Evolutionary conservation across 192 early-diverging fungal species (phyloP).

Genomic region (Spizellomyces sp.): DNA sequence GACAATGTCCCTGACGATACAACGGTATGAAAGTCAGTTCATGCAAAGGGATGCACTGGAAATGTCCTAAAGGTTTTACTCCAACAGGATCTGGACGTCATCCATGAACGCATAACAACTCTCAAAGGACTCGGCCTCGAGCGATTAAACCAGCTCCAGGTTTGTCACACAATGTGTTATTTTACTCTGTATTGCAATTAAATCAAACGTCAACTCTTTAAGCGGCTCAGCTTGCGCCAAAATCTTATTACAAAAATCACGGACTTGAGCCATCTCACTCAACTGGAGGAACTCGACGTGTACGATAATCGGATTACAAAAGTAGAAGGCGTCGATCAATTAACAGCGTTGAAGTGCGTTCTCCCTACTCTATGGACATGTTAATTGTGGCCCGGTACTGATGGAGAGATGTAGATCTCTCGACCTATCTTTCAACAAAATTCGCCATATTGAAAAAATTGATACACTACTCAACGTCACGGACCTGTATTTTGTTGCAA

Average conservation of each 20-base stretch:
- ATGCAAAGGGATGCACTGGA: background rate
- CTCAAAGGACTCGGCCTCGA: constrained; percentile 56
- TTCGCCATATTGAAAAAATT: constrained; percentile 75
- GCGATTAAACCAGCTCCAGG: constrained; percentile 69
- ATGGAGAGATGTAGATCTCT: constrained; percentile 46
- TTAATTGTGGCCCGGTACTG: background rate
- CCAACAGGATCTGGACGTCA: constrained; percentile 67
- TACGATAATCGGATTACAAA: constrained; percentile 92
- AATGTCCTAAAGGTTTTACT: no score
- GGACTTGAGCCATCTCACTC: constrained; percentile 53
- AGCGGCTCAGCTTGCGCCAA: constrained; percentile 81
- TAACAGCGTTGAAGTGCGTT: constrained; percentile 65
- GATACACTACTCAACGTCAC: constrained; percentile 61
- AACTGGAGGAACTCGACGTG: constrained; percentile 82
- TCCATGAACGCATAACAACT: constrained; percentile 64
- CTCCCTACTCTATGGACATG: background rate
- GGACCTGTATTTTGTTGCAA: constrained; percentile 90
- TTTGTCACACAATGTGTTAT: constrained; percentile 16
- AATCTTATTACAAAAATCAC: constrained; percentile 78
- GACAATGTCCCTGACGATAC: constrained; percentile 55
- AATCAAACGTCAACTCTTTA: background rate
- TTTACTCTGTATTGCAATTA: background rate
- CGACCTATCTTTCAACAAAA: constrained; percentile 97
- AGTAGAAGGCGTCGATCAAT: constrained; percentile 65
- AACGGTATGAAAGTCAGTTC: constrained; percentile 18